Evolutionary conservation across 164 flowering plant species (phyloP).

Genomic region (Aristolochia contorta): DNA sequence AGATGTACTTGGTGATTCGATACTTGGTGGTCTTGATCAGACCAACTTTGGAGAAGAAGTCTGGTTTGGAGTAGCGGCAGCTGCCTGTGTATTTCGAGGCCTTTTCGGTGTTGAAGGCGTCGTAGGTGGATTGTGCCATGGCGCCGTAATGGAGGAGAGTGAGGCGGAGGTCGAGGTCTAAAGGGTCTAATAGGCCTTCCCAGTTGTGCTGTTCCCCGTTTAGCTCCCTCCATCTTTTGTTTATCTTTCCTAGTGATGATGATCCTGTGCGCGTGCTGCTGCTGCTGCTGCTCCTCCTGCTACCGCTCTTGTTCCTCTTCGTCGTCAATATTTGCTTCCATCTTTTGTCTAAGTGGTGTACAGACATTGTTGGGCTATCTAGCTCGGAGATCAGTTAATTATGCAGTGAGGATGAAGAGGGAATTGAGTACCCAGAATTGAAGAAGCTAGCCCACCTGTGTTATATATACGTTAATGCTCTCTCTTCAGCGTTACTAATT

Average conservation of each 20-base stretch:
- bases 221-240: conserved; percentile 35
- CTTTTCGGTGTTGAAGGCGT: conserved; percentile 30
- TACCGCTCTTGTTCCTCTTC: no score
- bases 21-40: conserved; percentile 18
- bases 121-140: conserved; percentile 25
- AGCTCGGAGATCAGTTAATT: no score
- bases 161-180: conserved; percentile 42
- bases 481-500: no score
- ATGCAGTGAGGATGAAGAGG: no score
- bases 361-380: no score
- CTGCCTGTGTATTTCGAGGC: conserved; percentile 30
- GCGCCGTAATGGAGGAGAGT: conserved; percentile 43
- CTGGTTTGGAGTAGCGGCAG: conserved; percentile 21
- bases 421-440: no score
- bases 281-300: no score
- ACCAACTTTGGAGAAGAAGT: conserved; percentile 23
- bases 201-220: conserved; percentile 46
- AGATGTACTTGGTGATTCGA: conserved; percentile 28
- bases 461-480: no score
- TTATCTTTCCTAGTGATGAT: conserved; percentile 10
- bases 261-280: no score
- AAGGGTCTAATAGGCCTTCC: conserved; percentile 48
- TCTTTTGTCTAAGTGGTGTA: no score
- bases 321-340: no score
- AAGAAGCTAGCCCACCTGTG: no score